Evolutionary conservation across 176 grass and related monocot genomes (phyloP), one percentile per base, ranked within the genome.

Genomic region (Oryza meyeriana): DNA sequence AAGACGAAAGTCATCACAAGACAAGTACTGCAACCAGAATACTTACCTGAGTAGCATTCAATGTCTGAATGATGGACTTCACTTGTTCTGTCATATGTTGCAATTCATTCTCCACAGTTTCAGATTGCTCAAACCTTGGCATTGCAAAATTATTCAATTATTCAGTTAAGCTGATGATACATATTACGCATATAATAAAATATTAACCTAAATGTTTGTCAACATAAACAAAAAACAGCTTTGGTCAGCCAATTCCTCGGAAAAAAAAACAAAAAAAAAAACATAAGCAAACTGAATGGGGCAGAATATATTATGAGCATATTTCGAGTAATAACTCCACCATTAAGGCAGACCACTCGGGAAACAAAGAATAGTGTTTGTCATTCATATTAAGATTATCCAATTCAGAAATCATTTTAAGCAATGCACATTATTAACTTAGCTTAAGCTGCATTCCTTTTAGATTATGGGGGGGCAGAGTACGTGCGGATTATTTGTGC

Each of bases 81-180:
- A 99, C 91, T 92, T 96, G 97, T 71, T 96, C 93, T 67, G 97
- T 92, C 93, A 96, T 94, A 85, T 83, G 93, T 81, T 99, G 97
- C 87, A 99, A 87, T 86, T 99, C 97, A 83, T 87, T 81, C 66
- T 90, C 91, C 39, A 96, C 87, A 80, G 87, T 88, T 81, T 99
- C 97, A 69, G 89, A 85, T 86, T 95, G 93, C 47, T 92, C 97
- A 68, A 85, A 96, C 93, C 97, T 97, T 82, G 3, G 18, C 72
- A 83, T 68, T 38, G 30, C 18, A 87, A 86, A 86, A 95, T 26
- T 84, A 72, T 69, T 61, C 69, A 86, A 95, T 26, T 84, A 72
- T 69, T 61, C 69, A 27, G n/a, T 73, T 61, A 39, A 25, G 75
- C 24, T 58, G 6, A 55, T 6, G 66, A 69, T 38, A 57, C 3